These are phyloP conservation scores for Rickenella mellea DNA, from an alignment of 768 basidiomycete genomes.

Conservation along the genomic window DNA sequence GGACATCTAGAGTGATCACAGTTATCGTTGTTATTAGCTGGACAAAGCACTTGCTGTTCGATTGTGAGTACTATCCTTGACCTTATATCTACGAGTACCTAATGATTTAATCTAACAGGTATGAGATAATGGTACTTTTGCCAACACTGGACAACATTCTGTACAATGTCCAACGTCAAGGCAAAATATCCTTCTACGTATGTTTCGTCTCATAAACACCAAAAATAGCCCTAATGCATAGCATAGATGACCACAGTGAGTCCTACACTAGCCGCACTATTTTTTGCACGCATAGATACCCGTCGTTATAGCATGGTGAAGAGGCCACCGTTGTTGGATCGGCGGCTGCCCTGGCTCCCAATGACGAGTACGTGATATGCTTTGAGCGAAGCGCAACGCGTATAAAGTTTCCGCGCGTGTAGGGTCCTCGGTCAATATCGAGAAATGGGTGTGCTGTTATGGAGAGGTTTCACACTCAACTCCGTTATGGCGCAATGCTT, in stretches of 20 bases:
- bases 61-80: constrained; percentile 30
- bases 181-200: constrained; percentile 87
- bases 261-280: constrained; percentile 4
- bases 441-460: constrained; percentile 84
- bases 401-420: constrained; percentile 4
- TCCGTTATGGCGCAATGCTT: constrained; percentile 89
- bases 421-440: constrained; percentile 92
- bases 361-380: constrained; percentile 66
- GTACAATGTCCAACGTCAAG: constrained; percentile 89
- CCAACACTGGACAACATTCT: constrained; percentile 83
- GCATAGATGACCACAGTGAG: constrained; percentile 75
- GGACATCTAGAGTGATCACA: neutral
- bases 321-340: constrained; percentile 87
- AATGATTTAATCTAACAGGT: constrained; percentile 27
- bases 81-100: neutral
- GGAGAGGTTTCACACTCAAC: constrained; percentile 75
- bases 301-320: constrained; percentile 60
- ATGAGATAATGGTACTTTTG: constrained; percentile 70
- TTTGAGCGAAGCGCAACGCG: constrained; percentile 2
- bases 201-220: constrained; percentile 17
- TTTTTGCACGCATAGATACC: neutral
- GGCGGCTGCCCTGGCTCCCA: constrained; percentile 70
- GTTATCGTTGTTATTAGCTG: constrained; percentile 33
- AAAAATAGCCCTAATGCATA: neutral
- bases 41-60: constrained; percentile 57